These are phyloP conservation scores for Persicaria maculosa DNA, from an alignment of 148 eudicot genomes.

Conservation along the genomic window DNA sequence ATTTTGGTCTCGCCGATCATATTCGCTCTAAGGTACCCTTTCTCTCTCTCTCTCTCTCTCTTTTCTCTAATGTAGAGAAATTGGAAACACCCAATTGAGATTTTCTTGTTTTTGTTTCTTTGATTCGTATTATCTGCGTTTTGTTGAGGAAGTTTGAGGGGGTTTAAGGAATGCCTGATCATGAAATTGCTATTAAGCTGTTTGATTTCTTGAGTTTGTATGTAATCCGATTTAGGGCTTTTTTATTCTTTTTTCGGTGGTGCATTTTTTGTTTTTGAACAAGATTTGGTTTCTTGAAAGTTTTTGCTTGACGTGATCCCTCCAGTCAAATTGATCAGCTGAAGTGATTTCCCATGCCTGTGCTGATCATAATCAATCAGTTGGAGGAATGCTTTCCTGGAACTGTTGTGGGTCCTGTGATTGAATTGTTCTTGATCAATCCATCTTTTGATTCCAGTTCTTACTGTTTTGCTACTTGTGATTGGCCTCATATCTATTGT, in stretches of 20 bases:
- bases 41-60: background rate
- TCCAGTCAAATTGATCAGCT: background rate
- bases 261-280: background rate
- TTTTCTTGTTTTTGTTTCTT: background rate
- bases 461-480: background rate
- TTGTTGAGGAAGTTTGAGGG: background rate
- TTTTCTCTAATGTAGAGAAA: background rate
- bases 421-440: background rate
- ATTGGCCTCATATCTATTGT: background rate
- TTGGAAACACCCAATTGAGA: background rate
- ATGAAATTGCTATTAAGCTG: background rate
- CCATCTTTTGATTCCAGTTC: too few species aligned
- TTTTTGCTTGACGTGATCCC: background rate
- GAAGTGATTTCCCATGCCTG: background rate
- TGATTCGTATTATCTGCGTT: background rate
- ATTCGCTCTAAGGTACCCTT: conserved; percentile 48
- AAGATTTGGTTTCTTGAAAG: background rate
- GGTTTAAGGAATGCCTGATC: background rate
- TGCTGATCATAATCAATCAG: background rate
- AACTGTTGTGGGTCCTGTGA: background rate
- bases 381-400: background rate
- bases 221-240: background rate
- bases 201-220: background rate
- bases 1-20: conserved; percentile 45
- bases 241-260: background rate